Evolutionary conservation across 495 filamentous ascomycete species (phyloP).

Genomic region (Neurospora sp.): DNA sequence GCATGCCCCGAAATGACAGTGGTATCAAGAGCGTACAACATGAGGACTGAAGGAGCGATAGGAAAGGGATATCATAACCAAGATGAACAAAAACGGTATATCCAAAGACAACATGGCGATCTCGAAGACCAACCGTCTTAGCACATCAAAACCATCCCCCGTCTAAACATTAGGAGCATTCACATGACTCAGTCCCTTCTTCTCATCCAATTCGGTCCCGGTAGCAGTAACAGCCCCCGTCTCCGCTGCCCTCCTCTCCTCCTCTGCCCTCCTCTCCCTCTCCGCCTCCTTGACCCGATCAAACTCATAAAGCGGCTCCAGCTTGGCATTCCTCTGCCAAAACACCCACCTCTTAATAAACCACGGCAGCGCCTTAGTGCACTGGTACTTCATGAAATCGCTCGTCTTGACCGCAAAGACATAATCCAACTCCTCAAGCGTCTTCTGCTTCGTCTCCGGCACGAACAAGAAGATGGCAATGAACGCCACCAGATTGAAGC

Average conservation of each 20-base stretch:
- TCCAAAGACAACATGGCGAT: not conserved
- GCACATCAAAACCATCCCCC: not conserved
- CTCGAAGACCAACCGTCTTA: not conserved
- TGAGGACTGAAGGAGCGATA: not conserved
- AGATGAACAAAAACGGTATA: not conserved
- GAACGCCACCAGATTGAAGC: conserved; percentile 52
- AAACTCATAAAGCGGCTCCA: conserved; percentile 58
- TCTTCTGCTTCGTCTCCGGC: conserved; percentile 59
- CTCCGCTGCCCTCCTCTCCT: not conserved
- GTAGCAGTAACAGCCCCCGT: not conserved
- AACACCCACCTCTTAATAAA: conserved; percentile 62
- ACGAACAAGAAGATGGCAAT: conserved; percentile 59
- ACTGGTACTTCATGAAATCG: conserved; percentile 55
- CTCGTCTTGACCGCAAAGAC: conserved; percentile 65
- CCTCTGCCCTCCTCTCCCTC: not conserved
- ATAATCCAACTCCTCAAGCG: conserved; percentile 74
- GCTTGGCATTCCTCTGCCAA: conserved; percentile 37
- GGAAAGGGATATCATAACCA: not conserved
- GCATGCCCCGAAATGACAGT: not conserved
- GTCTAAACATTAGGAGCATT: not conserved
- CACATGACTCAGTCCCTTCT: not conserved
- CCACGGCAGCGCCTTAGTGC: conserved; percentile 51
- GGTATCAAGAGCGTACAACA: not conserved
- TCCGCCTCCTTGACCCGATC: conserved; percentile 1
- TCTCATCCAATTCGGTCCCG: not conserved